Base-by-base conservation (phyloP, 1,139 yeast genomes). In the Candida pseudocylindracea region DNA sequence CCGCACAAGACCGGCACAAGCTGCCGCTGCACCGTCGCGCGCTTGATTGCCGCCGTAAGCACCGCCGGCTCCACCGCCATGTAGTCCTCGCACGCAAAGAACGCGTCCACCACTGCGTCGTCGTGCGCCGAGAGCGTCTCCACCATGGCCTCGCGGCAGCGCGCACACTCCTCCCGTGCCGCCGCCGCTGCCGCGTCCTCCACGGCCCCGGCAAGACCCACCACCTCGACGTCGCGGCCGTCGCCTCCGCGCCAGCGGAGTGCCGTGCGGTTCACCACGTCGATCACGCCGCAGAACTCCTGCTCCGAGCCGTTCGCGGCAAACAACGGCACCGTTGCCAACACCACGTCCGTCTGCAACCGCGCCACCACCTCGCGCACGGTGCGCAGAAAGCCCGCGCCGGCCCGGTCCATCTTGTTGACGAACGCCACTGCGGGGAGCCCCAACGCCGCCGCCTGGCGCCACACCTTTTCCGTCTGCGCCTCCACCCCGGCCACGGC, bases 401-500 rank as follows among this genome's bases (percentile, higher is more conserved):
- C 98, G 12, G 72, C 76, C 36, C 96, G 63, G 53, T 88, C 99
- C 98, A 88, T 85, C 49, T 88, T 88, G 50, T 88, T 88, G 29
- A 88, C 67, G 46, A 72, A 91, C 8, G 83, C 72, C 11, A 88
- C 55, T 35, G 69, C 65, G 0, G 98, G 96, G 34, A 79, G 67
- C 2, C 52, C 52, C 38, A 79, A 57, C 25, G 63, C 65, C 29
- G 57, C 57, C 2, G 95, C 88, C 49, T 85, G 94, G 42, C 65
- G 69, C 96, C 96, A 88, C 2, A 88, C 96, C 46, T 83, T 85
- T 48, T 85, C 95, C 0, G 98, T 88, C 48, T 91, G 96, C 0
- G 98, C 92, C 46, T 88, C 98, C 1, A 88, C 98, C 10, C 98
- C 99, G 2, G 95, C 96, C 4, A 88, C 96, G 0, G 80, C 93